Base-by-base conservation (phyloP, 73 alveolate genomes). In the Paramecium sonneborni region DNA sequence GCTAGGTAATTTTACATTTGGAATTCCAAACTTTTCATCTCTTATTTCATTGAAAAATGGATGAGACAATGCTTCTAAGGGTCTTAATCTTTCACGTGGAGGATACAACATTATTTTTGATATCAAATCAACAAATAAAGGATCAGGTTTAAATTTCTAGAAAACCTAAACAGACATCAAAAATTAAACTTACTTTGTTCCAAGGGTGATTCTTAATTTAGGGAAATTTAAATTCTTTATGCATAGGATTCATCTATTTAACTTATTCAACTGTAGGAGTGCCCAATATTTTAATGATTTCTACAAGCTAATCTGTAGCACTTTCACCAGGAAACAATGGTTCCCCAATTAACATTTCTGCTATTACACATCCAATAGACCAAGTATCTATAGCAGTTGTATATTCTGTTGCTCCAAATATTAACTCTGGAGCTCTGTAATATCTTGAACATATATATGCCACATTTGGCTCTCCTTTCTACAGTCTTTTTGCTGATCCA, bases 391-490 rank as follows among this genome's bases (percentile, higher is more conserved):
- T 96, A 24, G 95, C 97, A 14, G 97, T 85, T 32, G 98, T 94
- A 85, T 98, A 98, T 52, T 94, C 96, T 11, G 99, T 95, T 57
- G 98, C 98, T 11, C 99, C 99, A 69, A 98, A 97, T 56, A 95
- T 98, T 89, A 98, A 93, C 94, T 98, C 99, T 8, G 99, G 99
- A 23, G 99, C 99, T 76, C 99, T 92, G 87, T 86, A 67, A 38
- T 93, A 76, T 56, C 97, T 76, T 20, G 94, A 72, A 57, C 99
- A 97, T 21, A 97, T 97, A 92, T 97, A 97, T 82, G 98, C 95
- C 41, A 97, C 97, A 82, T 97, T 97, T 30, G 98, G 97, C 92
- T 97, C 99, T 24, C 99, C 99, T 21, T 92, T 93, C 68, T 94
- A 94, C 10, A 96, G 93, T 44, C 95, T 93, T 74, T 97, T 97